Conservation (phyloP, 352 stramenopile genomes). For the Saprolegnia diclina region DNA sequence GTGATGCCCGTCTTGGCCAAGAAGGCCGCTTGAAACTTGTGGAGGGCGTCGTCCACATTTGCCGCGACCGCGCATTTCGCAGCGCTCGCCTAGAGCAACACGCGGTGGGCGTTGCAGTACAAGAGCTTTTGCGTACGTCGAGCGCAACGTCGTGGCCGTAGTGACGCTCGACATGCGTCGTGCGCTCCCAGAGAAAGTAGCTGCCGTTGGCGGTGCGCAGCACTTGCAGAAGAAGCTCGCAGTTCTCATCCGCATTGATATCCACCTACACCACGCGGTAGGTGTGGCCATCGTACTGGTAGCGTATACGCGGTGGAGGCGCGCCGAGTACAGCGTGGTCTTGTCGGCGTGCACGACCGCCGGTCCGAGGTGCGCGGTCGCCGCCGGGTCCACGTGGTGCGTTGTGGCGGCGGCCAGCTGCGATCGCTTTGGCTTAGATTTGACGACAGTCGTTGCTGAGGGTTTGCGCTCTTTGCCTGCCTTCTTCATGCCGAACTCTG, state of each 20-base stretch:
- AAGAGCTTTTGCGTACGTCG: not conserved
- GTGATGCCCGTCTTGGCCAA: constrained; percentile 2
- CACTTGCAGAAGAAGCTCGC: not conserved
- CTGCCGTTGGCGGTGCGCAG: not conserved
- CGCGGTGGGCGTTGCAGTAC: not conserved
- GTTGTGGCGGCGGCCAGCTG: not conserved
- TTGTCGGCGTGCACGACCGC: not conserved
- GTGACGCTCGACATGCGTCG: not conserved
- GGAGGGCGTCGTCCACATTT: not conserved
- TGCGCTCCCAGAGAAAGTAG: not conserved
- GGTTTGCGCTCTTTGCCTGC: constrained; percentile 3
- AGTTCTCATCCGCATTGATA: not conserved
- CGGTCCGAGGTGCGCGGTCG: not conserved
- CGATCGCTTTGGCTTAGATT: not conserved
- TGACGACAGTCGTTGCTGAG: not conserved
- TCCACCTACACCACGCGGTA: not conserved
- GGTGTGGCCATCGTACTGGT: not conserved
- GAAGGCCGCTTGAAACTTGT: not conserved
- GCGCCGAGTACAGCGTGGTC: not conserved
- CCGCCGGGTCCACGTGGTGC: not conserved
- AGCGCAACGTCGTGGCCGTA: not conserved
- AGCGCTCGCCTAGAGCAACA: not conserved
- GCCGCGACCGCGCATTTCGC: not conserved
- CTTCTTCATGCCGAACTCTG: constrained; percentile 3
- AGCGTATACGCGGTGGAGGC: not conserved